Evolutionary conservation across 2,329 filamentous ascomycete species (phyloP).

Genomic region (Phaeosphaeriaceae sp.): DNA sequence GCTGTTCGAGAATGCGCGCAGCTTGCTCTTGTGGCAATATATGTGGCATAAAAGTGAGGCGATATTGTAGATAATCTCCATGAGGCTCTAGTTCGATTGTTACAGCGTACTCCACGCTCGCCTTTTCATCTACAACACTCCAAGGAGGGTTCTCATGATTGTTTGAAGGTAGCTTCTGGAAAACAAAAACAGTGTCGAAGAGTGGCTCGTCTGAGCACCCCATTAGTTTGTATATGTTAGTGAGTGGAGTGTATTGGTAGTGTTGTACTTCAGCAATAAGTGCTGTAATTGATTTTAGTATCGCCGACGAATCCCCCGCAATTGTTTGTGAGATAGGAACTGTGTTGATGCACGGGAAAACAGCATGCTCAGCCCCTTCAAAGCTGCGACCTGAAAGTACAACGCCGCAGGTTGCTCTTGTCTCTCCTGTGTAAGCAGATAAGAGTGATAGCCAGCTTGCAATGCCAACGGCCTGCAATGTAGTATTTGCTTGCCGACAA

Average conservation of each 20-base stretch:
- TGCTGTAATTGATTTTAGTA: slow-evolving; percentile 69
- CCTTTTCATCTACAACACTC: slow-evolving; percentile 68
- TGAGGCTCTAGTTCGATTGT: slow-evolving; percentile 78
- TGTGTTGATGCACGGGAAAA: slow-evolving; percentile 83
- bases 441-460: slow-evolving; percentile 79
- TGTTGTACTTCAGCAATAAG: slow-evolving; percentile 70
- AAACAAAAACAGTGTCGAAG: slow-evolving; percentile 86
- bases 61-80: slow-evolving; percentile 61
- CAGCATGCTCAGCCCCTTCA: slow-evolving; percentile 63
- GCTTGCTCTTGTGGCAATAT: slow-evolving; percentile 74
- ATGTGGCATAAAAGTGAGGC: slow-evolving; percentile 69
- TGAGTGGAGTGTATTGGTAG: slow-evolving; percentile 74
- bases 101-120: slow-evolving; percentile 76
- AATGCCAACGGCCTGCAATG: slow-evolving; percentile 77
- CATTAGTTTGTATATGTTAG: slow-evolving; percentile 74
- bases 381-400: slow-evolving; percentile 77
- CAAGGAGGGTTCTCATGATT: slow-evolving; percentile 54
- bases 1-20: slow-evolving; percentile 69
- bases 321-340: slow-evolving; percentile 73
- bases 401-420: slow-evolving; percentile 75
- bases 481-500: slow-evolving; percentile 67
- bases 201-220: slow-evolving; percentile 68
- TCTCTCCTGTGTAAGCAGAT: slow-evolving; percentile 77
- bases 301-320: slow-evolving; percentile 58
- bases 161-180: slow-evolving; percentile 66